Conservation (phyloP, 352 stramenopile genomes). For the Phytopythium helicoides region DNA sequence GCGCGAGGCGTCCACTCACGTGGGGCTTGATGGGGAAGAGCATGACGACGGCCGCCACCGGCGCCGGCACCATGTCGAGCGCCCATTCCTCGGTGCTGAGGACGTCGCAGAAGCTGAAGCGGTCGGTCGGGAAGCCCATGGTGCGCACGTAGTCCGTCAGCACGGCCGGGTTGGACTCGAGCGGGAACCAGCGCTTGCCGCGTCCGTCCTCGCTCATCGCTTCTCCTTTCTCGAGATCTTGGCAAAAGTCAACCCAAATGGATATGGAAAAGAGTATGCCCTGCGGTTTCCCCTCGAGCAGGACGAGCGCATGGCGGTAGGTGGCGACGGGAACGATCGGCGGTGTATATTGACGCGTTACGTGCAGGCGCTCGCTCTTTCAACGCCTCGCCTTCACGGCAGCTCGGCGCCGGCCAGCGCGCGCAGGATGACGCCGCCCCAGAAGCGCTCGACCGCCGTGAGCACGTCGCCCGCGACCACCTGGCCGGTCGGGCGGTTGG, state of each 20-base stretch:
- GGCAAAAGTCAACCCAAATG: too few species aligned
- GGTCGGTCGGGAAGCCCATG: slow-evolving; percentile 88
- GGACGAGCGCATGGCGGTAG: too few species aligned
- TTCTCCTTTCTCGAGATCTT: not conserved
- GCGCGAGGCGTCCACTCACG: slow-evolving; percentile 24
- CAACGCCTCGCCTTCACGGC: too few species aligned
- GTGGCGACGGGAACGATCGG: too few species aligned
- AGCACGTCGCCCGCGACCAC: slow-evolving; percentile 31
- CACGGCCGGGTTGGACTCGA: slow-evolving; percentile 95
- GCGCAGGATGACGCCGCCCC: slow-evolving; percentile 34
- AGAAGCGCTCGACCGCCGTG: slow-evolving; percentile 28
- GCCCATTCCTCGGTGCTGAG: slow-evolving; percentile 96
- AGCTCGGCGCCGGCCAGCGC: slow-evolving; percentile 16
- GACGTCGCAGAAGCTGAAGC: slow-evolving; percentile 93
- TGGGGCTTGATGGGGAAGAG: slow-evolving; percentile 94
- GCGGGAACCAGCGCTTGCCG: slow-evolving; percentile 83
- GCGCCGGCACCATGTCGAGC: slow-evolving; percentile 94
- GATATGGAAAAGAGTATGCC: too few species aligned
- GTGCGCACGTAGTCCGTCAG: slow-evolving; percentile 95
- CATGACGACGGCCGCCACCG: slow-evolving; percentile 93
- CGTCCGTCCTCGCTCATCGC: slow-evolving; percentile 41
- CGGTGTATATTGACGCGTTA: too few species aligned
- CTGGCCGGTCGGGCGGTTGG: slow-evolving; percentile 40
- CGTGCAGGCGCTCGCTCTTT: too few species aligned
- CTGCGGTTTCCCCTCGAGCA: too few species aligned